phyloP scores from a whole-genome alignment of 1,284 basidiomycete species.

The Rhodotorula mucilaginosa region DNA sequence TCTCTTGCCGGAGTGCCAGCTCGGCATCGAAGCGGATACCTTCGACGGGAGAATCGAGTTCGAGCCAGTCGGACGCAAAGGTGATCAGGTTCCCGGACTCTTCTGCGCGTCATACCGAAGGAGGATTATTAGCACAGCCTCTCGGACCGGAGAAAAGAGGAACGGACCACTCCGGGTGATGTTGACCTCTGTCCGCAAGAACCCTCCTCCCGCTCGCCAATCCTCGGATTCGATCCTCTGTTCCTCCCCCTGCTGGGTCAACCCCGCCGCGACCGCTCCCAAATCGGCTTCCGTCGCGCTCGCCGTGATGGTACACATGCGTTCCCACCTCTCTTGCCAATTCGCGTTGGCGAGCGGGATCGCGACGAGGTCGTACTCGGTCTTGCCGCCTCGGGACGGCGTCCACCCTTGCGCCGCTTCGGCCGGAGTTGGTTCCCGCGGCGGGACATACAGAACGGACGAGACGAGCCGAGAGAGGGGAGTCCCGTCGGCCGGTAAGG shows the following conservation, averaged over 20 bases:
- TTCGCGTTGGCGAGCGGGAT: constrained; percentile 80
- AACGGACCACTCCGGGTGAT: constrained; percentile 74
- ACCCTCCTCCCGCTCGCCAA: constrained; percentile 80
- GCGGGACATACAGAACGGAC: constrained; percentile 29
- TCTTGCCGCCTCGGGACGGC: constrained; percentile 14
- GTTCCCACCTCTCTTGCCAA: constrained; percentile 85
- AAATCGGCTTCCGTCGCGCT: constrained; percentile 32
- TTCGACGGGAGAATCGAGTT: constrained; percentile 87
- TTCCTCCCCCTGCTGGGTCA: constrained; percentile 50
- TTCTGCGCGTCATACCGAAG: constrained; percentile 56
- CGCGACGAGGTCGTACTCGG: constrained; percentile 61
- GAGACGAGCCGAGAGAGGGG: constrained; percentile 42
- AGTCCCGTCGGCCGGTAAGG: constrained; percentile 36
- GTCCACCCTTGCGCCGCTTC: constrained; percentile 37
- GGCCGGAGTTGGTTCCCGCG: constrained; percentile 32
- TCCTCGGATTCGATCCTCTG: constrained; percentile 66
- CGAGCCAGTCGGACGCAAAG: constrained; percentile 88
- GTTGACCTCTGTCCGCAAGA: constrained; percentile 81
- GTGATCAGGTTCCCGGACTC: constrained; percentile 76
- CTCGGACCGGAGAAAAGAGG: not conserved
- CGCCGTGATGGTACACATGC: constrained; percentile 63
- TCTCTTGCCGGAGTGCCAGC: constrained; percentile 87
- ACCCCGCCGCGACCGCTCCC: constrained; percentile 38
- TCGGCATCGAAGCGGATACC: constrained; percentile 95
- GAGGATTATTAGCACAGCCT: not conserved